phyloP scores from a whole-genome alignment of 768 basidiomycete genomes.

The Austroboletus eburneus region DNA sequence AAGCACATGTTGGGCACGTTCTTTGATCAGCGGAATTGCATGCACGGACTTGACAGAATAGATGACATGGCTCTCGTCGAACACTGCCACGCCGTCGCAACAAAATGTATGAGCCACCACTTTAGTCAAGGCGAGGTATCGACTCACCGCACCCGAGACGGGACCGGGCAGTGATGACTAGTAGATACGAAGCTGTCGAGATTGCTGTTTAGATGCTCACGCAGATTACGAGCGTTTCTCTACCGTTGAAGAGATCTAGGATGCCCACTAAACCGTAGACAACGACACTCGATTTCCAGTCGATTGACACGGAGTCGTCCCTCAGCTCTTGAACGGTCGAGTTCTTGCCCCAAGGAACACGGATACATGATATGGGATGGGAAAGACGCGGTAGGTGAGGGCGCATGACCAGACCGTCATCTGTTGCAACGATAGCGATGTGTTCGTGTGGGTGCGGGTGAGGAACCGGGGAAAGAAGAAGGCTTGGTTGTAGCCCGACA shows the following conservation, averaged over 20 bases:
- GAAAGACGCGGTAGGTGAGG: conserved; percentile 42
- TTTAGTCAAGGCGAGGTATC: conserved; percentile 1
- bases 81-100: conserved; percentile 59
- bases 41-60: conserved; percentile 66
- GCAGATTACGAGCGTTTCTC: conserved; percentile 1
- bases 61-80: conserved; percentile 57
- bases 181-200: conserved; percentile 62
- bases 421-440: conserved; percentile 57
- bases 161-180: conserved; percentile 62
- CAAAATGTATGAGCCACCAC: conserved; percentile 2
- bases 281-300: conserved; percentile 56
- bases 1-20: conserved; percentile 53
- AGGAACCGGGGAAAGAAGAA: conserved; percentile 62
- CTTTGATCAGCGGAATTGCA: conserved; percentile 68
- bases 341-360: conserved; percentile 58
- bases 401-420: conserved; percentile 62
- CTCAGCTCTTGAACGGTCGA: conserved; percentile 47
- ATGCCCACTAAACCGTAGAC: conserved; percentile 78
- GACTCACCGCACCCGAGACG: conserved; percentile 65
- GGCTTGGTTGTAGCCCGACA: conserved; percentile 52
- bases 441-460: conserved; percentile 71
- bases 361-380: conserved; percentile 37
- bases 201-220: conserved; percentile 10
- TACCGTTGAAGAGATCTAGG: conserved; percentile 69
- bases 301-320: conserved; percentile 32